Evolutionary conservation across 345 rosid species (phyloP).

Genomic region (Eucalyptus curtisii): DNA sequence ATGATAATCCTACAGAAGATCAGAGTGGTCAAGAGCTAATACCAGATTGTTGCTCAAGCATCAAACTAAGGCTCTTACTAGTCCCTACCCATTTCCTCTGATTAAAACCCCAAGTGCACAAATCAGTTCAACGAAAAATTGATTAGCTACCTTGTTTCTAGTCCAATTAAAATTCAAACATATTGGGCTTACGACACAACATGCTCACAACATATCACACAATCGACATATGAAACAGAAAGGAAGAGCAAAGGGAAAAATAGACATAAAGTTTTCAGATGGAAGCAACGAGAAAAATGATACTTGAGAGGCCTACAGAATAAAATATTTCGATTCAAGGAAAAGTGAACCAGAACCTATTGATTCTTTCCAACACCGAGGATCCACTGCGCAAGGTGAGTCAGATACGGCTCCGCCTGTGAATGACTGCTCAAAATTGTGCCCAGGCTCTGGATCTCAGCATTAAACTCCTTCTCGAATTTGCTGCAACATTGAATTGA

Average conservation of each 20-base stretch:
- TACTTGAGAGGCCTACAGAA: not conserved
- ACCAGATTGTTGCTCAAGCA: not conserved
- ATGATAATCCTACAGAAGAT: not conserved
- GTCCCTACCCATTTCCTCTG: not conserved
- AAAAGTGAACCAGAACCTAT: not conserved
- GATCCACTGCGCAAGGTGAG: conserved; percentile 94
- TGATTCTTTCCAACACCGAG: conserved; percentile 60
- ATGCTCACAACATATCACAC: not conserved
- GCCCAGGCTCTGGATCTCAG: conserved; percentile 82
- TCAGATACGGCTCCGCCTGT: conserved; percentile 88
- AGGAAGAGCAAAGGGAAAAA: not conserved
- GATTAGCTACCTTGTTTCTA: not conserved
- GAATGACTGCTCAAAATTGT: conserved; percentile 69
- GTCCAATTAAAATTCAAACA: not conserved
- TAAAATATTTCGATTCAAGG: not conserved
- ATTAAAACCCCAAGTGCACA: not conserved
- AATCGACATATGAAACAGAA: not conserved
- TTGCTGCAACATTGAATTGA: conserved; percentile 31
- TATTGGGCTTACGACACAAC: not conserved
- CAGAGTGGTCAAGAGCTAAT: not conserved
- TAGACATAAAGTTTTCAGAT: not conserved
- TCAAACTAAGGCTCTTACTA: not conserved
- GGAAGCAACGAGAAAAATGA: not conserved
- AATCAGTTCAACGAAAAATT: not conserved
- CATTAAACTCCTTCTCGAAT: conserved; percentile 75